phyloP scores from a whole-genome alignment of 2,329 filamentous ascomycete species.

The Xylariaceae sp. region DNA sequence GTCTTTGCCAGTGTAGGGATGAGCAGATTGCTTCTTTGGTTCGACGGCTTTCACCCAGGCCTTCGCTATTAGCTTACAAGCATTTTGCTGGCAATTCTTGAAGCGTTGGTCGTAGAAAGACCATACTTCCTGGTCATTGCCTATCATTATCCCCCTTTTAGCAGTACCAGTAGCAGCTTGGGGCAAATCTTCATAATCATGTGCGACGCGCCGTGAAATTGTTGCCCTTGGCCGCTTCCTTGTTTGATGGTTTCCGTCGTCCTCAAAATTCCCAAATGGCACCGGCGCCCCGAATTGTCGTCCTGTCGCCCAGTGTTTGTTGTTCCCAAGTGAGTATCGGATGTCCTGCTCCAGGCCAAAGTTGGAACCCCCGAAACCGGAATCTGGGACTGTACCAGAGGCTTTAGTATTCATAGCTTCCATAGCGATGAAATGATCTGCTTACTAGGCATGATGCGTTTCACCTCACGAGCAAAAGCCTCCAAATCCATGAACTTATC shows the following conservation, averaged over 20 bases:
- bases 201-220: not conserved
- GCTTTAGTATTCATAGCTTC: too few species aligned
- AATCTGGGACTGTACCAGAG: too few species aligned
- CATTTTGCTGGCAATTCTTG: constrained; percentile 64
- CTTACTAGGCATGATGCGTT: too few species aligned
- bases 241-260: constrained; percentile 1
- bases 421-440: too few species aligned
- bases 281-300: constrained; percentile 12
- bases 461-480: too few species aligned
- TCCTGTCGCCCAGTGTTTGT: constrained; percentile 10
- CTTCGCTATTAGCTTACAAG: constrained; percentile 69
- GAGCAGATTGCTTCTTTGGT: constrained; percentile 71
- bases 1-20: constrained; percentile 66
- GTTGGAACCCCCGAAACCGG: constrained; percentile 3
- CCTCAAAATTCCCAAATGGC: constrained; percentile 3
- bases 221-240: constrained; percentile 9
- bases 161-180: constrained; percentile 32
- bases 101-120: constrained; percentile 59
- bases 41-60: constrained; percentile 72
- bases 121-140: constrained; percentile 50
- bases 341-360: constrained; percentile 12
- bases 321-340: constrained; percentile 7
- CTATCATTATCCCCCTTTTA: constrained; percentile 46
- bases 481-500: too few species aligned
- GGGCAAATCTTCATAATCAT: constrained; percentile 36